A percentile compares a stretch with the other conserved stretches of the same genome.
Evolutionary conservation across 139 green algal genomes (phyloP).

Genomic region (Pleodorina starrii): DNA sequence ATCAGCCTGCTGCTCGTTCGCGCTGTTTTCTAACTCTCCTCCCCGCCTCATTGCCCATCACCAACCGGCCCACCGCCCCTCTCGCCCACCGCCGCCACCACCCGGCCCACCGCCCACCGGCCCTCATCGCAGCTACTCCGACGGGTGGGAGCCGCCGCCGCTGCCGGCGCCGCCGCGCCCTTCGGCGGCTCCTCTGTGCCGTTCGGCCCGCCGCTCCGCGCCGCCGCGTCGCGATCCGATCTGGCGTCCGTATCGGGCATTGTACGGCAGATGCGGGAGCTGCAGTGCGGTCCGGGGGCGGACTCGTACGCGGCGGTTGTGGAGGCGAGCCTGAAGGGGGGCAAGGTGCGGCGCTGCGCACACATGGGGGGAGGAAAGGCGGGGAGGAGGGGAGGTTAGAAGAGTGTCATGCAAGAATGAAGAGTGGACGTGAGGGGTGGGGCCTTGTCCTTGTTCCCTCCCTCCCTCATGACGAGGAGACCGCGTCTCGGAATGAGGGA

Average conservation of each 20-base stretch:
- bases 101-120: too few species aligned
- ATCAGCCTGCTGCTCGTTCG: too few species aligned
- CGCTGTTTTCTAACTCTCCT: too few species aligned
- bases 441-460: neutral
- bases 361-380: neutral
- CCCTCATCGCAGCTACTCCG: conserved; percentile 18
- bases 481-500: too few species aligned
- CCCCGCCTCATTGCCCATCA: too few species aligned
- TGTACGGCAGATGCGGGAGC: conserved; percentile 22
- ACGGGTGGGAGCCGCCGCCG: neutral
- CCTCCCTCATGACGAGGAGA: neutral
- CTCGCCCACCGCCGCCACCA: too few species aligned
- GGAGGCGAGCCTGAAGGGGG: neutral
- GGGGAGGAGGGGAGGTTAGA: neutral
- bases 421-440: neutral
- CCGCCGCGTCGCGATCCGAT: conserved; percentile 7
- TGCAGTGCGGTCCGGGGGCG: neutral
- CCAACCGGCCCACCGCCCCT: too few species aligned
- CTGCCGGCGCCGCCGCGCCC: conserved; percentile 1
- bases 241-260: conserved; percentile 1
- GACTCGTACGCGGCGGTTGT: conserved; percentile 39
- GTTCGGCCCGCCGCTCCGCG: conserved; percentile 33
- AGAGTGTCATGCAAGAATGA: too few species aligned
- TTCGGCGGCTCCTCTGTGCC: conserved; percentile 29
- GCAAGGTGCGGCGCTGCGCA: neutral